Conservation (phyloP, 2,329 filamentous ascomycete species). For the Gnomoniopsis smithogilvyi region DNA sequence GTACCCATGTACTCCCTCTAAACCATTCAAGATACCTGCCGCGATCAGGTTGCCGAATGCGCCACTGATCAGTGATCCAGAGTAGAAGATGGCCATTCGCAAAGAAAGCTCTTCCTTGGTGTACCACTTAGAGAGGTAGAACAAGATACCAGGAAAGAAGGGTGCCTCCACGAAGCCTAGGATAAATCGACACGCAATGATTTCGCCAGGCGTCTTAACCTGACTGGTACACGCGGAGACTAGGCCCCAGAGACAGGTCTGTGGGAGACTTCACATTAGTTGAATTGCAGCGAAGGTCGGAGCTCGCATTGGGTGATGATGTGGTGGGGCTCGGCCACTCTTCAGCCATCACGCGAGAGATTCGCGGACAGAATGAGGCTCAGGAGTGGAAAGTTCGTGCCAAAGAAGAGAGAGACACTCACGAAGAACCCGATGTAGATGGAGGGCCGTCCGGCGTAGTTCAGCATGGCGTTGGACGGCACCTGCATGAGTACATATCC, state of each 20-base stretch:
- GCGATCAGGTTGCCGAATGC: constrained; percentile 17
- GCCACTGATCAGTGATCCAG: constrained; percentile 11
- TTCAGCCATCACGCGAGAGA: too few species aligned
- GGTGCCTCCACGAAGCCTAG: constrained; percentile 37
- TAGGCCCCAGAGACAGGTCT: constrained; percentile 15
- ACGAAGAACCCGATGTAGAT: constrained; percentile 36
- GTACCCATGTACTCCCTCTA: constrained; percentile 10
- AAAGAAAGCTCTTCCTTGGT: constrained; percentile 14
- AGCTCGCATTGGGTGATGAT: not conserved
- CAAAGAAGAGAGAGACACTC: constrained; percentile 5
- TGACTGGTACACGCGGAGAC: constrained; percentile 29
- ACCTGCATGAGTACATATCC: constrained; percentile 26
- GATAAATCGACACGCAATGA: constrained; percentile 35
- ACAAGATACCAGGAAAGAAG: constrained; percentile 36
- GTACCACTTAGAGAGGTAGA: constrained; percentile 18
- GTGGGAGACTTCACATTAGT: not conserved
- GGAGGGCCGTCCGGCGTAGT: constrained; percentile 29
- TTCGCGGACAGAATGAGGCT: too few species aligned
- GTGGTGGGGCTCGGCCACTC: too few species aligned
- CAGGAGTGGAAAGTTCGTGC: not conserved
- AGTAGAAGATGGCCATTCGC: constrained; percentile 18
- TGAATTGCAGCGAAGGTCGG: not conserved
- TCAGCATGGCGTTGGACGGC: constrained; percentile 25
- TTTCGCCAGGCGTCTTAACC: constrained; percentile 28
- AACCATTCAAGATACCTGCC: constrained; percentile 10